Evolutionary conservation across 2,329 filamentous ascomycete species (phyloP).

Genomic region (Teratosphaeria zuluensis): DNA sequence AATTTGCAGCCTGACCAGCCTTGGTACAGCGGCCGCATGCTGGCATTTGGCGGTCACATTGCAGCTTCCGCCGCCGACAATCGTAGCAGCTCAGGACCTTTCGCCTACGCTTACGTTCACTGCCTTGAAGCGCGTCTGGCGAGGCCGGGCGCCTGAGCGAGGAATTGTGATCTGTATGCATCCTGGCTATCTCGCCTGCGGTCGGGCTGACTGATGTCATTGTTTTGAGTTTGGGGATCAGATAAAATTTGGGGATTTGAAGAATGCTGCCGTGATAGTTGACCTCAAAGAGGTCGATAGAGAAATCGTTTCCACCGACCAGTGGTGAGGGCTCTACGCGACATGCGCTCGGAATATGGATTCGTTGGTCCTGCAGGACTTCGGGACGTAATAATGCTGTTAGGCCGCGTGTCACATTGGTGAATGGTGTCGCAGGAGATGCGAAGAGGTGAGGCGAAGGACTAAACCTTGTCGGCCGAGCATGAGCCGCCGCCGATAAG

Average conservation of each 20-base stretch:
- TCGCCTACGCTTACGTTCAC: constrained; percentile 34
- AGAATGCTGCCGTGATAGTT: neutral
- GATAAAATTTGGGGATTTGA: neutral
- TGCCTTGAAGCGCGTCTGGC: constrained; percentile 8
- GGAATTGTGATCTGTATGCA: neutral
- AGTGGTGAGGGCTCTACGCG: neutral
- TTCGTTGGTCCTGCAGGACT: neutral
- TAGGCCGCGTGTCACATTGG: neutral
- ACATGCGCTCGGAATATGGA: neutral
- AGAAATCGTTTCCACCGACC: neutral
- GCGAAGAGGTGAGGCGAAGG: neutral
- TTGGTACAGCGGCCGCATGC: constrained; percentile 36
- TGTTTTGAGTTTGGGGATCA: neutral
- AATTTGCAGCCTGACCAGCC: constrained; percentile 33
- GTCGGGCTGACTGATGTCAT: neutral
- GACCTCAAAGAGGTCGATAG: neutral
- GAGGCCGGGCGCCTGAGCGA: neutral
- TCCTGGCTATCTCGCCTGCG: neutral
- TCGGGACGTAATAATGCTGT: neutral
- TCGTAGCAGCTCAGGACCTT: constrained; percentile 40
- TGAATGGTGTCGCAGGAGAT: neutral
- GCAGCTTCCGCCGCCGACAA: constrained; percentile 38
- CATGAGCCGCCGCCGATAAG: neutral
- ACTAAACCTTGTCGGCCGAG: neutral
- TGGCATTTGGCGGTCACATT: constrained; percentile 37